phyloP scores from a whole-genome alignment of 176 grass and related monocot genomes.

The Dendrocalamus sinicus region DNA sequence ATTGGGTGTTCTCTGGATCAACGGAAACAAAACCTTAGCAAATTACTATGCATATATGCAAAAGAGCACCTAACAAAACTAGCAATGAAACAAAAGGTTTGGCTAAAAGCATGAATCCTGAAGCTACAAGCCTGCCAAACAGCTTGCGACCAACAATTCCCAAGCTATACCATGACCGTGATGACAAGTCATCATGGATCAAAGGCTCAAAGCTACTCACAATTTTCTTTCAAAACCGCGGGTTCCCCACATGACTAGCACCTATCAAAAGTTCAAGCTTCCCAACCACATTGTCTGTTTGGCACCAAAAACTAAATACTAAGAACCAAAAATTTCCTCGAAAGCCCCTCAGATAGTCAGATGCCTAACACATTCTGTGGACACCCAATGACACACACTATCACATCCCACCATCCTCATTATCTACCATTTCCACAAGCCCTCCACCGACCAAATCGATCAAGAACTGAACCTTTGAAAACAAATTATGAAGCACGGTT shows the following conservation, averaged over 20 bases:
- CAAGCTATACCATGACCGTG: neutral
- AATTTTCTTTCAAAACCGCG: neutral
- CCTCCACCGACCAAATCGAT: conserved; percentile 15
- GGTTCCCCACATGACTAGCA: neutral
- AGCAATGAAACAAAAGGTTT: neutral
- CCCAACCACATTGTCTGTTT: neutral
- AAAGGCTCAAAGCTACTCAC: neutral
- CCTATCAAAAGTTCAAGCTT: neutral
- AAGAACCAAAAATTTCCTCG: neutral
- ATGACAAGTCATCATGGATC: neutral
- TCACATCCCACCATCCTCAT: neutral
- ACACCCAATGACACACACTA: neutral
- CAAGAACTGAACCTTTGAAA: neutral
- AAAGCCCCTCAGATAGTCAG: neutral
- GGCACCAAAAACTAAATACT: conserved; percentile 4
- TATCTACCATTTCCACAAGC: neutral
- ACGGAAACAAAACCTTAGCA: neutral
- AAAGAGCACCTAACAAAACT: neutral
- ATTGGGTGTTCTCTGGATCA: neutral
- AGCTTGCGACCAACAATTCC: conserved; percentile 9
- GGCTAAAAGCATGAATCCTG: neutral
- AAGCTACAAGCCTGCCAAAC: neutral
- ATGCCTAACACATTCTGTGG: neutral
- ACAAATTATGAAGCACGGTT: conserved; percentile 21
- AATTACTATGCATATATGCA: neutral